Base-by-base conservation (phyloP, 306 rosid species). In the Quercus robur region DNA sequence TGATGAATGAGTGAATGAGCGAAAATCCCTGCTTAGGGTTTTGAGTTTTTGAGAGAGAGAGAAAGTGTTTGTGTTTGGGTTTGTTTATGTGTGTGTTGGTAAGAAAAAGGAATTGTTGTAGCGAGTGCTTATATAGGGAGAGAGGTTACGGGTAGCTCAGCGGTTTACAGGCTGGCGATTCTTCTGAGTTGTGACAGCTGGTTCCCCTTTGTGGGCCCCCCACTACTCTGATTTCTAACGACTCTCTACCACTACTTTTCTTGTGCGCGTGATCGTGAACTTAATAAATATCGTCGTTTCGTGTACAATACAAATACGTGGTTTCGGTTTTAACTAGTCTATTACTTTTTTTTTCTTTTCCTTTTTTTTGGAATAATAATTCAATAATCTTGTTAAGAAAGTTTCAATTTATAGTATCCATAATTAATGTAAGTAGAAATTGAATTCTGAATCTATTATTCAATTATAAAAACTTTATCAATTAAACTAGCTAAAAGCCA, bases 111-210 rank as follows among this genome's bases (percentile, higher is more conserved):
- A 2, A 0, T 14, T 0, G 3, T 13, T 1, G 41, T 23, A 30
- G 57, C 38, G 55, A 41, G 57, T 0, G 79, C 73, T 74, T 90
- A 87, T 84, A 93, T 78, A 90, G 85, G 21, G 8, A 80, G 52
- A 70, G 84, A 66, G 25, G 75, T 64, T 68, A 63, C 89, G 95
- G 92, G 90, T 74, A 90, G 90, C 69, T 89, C 85, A 85, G 92
- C 95, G 83, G 23, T 2, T 73, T 77, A 87, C 97, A 85, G 93
- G 81, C 94, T 91, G 95, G 94, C 71, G 59, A 75, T 77, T 69
- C 26, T 41, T 41, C 46, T 41, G 85, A 25, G 21, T 64, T 71
- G 63, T 69, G 84, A 86, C 94, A 92, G 94, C 97, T 91, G 83
- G 68, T 70, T 62, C 35, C 26, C 44, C 26, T 2, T 18, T 3